Evolutionary conservation across 2,329 filamentous ascomycete genomes (phyloP), one percentile per base, ranked within the genome.

Genomic region (Gliomastix tumulicola): DNA sequence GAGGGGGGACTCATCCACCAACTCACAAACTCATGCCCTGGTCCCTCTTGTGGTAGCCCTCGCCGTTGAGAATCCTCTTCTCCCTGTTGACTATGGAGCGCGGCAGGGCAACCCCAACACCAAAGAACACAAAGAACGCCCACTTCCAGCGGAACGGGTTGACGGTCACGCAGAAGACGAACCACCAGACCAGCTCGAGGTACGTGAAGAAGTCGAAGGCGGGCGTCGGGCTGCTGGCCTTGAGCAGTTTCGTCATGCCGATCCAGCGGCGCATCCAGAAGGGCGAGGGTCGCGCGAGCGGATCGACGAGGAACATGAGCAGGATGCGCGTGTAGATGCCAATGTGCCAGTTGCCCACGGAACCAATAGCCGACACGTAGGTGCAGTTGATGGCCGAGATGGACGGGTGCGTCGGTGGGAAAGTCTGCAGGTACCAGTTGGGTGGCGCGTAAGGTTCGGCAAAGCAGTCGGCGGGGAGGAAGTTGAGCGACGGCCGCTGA

Each of bases 61-160:
- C 40, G 2, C 69, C 69, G 44, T 78, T 73, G 35, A 79, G 61
- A 7, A 84, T 44, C 41, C 55, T 63, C 46, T 82, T 74, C 60
- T 94, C 87, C 13, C 73, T 63, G 44, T 74, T 64, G 1, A 90
- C 79, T 19, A 92, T 66, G 12, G 63, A 66, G 56, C 74, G 68
- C 0, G 87, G 87, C 32, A 92, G 53, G 16, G 66, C 66, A 30
- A 74, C 68, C 0, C 84, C 85, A 21, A 90, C 55, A 0, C 88
- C 87, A 41, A 83, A 83, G 49, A 94, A 80, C 13, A 94, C 85
- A 53, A 94, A 94, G 0, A 80, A 54, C 0, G 82, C 84, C 88
- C 87, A 94, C 65, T 94, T 94, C 86, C 87, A 94, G 8, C 87
- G 67, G 58, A 94, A 94, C 0, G 88, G 88, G 52, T 94, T 94